phyloP scores from a whole-genome alignment of 257 asterid genomes.

The Plantago ovata region DNA sequence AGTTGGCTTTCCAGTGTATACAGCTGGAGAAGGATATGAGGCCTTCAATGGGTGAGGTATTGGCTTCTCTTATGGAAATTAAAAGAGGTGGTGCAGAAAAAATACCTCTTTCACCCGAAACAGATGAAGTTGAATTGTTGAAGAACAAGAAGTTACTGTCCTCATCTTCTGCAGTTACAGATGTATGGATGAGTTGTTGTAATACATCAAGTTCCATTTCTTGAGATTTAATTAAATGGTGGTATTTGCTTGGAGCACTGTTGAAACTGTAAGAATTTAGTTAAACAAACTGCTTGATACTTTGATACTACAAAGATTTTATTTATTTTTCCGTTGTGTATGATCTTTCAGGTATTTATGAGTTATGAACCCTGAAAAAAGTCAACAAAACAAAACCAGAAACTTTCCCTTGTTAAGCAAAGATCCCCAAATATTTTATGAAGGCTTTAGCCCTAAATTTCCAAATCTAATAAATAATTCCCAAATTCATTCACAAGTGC shows the following conservation, averaged over 20 bases:
- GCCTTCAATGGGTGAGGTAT: constrained; percentile 71
- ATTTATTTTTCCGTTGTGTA: too few species aligned
- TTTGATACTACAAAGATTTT: too few species aligned
- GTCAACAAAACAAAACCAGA: too few species aligned
- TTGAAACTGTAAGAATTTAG: not conserved
- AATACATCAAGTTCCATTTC: constrained; percentile 23
- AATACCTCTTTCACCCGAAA: constrained; percentile 26
- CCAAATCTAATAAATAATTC: too few species aligned
- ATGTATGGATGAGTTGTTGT: constrained; percentile 33
- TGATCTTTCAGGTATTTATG: too few species aligned
- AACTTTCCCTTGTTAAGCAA: too few species aligned
- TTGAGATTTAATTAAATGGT: constrained; percentile 17
- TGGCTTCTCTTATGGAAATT: constrained; percentile 34
- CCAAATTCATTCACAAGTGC: too few species aligned
- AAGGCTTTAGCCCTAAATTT: too few species aligned
- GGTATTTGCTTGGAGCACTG: too few species aligned
- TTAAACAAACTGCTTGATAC: not conserved
- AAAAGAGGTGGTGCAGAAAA: constrained; percentile 25
- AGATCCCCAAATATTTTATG: too few species aligned
- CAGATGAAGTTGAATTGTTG: constrained; percentile 31
- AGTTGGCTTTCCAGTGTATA: constrained; percentile 67
- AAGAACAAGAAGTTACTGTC: constrained; percentile 20
- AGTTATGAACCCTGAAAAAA: too few species aligned
- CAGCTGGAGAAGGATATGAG: constrained; percentile 68
- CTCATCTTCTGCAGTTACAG: constrained; percentile 37